Conservation (phyloP, 2,329 filamentous ascomycete species). For the Phialophora verrucosa region DNA sequence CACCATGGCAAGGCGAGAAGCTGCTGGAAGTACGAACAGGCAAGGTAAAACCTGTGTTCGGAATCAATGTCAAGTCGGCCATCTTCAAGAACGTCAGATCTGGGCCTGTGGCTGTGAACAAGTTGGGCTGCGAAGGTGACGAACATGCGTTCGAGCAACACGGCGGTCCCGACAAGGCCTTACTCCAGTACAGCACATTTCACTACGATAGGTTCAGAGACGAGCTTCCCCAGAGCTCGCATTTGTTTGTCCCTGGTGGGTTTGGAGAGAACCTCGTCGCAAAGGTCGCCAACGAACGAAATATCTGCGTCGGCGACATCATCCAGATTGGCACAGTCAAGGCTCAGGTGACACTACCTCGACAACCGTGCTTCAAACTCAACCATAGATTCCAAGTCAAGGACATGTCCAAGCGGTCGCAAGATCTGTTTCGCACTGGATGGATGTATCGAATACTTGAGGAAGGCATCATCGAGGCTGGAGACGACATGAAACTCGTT, state of each 20-base stretch:
- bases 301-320: slow-evolving; percentile 69
- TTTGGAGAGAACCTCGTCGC: slow-evolving; percentile 71
- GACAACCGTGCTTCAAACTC: slow-evolving; percentile 71
- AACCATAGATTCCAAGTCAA: slow-evolving; percentile 70
- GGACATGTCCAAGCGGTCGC: slow-evolving; percentile 65
- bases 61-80: slow-evolving; percentile 17
- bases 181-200: slow-evolving; percentile 65
- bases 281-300: slow-evolving; percentile 65
- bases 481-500: slow-evolving; percentile 63
- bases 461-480: slow-evolving; percentile 60
- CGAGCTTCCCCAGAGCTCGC: slow-evolving; percentile 59
- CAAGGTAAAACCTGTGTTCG: slow-evolving; percentile 23
- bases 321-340: slow-evolving; percentile 59
- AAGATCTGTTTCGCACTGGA: slow-evolving; percentile 63
- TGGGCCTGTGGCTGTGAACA: slow-evolving; percentile 20
- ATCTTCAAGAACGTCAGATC: slow-evolving; percentile 27
- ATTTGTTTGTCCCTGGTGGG: slow-evolving; percentile 61
- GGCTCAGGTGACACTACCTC: slow-evolving; percentile 65
- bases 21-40: slow-evolving; percentile 26
- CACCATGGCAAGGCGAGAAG: slow-evolving; percentile 21
- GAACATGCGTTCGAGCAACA: slow-evolving; percentile 68
- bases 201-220: slow-evolving; percentile 64
- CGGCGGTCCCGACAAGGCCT: slow-evolving; percentile 67
- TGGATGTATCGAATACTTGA: slow-evolving; percentile 70
- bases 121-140: slow-evolving; percentile 61